These are phyloP conservation scores for Colletotrichum liriopes DNA, from an alignment of 2,329 filamentous ascomycete genomes.

Conservation along the genomic window DNA sequence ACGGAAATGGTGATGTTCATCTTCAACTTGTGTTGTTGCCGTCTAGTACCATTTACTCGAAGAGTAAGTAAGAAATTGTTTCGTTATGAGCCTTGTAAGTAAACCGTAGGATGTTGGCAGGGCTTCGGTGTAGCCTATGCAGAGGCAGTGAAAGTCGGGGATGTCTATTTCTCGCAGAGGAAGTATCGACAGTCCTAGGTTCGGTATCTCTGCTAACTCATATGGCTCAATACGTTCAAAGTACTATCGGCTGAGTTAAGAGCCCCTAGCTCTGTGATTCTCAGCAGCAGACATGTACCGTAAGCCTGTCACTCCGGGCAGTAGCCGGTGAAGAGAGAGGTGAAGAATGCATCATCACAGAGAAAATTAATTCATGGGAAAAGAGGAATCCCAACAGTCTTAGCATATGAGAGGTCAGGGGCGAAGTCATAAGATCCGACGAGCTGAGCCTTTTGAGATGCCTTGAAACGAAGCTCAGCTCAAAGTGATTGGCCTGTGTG, in stretches of 20 bases:
- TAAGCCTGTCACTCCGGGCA: not conserved
- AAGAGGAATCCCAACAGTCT: not conserved
- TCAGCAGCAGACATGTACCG: not conserved
- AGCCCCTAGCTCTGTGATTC: not conserved
- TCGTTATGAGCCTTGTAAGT: not conserved
- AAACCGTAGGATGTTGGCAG: not conserved
- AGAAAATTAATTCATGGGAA: not conserved
- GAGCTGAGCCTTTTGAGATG: constrained; percentile 20
- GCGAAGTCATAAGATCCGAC: constrained; percentile 22
- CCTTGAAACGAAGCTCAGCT: constrained; percentile 40
- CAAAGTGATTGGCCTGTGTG: constrained; percentile 1
- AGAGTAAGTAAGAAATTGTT: not conserved
- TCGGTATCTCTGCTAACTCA: not conserved
- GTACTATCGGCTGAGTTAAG: not conserved
- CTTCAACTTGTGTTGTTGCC: not conserved
- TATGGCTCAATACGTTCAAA: not conserved
- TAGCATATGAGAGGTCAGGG: constrained; percentile 16
- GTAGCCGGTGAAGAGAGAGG: not conserved
- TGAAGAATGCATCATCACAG: constrained; percentile 1
- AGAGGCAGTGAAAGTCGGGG: not conserved
- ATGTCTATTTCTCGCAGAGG: not conserved
- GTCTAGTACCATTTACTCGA: not conserved
- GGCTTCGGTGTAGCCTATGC: not conserved
- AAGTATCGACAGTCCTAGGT: not conserved
- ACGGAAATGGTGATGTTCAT: constrained; percentile 40